Evolutionary conservation across 2,329 filamentous ascomycete genomes (phyloP), one percentile per base, ranked within the genome.

Genomic region (Ascosphaera apis): DNA sequence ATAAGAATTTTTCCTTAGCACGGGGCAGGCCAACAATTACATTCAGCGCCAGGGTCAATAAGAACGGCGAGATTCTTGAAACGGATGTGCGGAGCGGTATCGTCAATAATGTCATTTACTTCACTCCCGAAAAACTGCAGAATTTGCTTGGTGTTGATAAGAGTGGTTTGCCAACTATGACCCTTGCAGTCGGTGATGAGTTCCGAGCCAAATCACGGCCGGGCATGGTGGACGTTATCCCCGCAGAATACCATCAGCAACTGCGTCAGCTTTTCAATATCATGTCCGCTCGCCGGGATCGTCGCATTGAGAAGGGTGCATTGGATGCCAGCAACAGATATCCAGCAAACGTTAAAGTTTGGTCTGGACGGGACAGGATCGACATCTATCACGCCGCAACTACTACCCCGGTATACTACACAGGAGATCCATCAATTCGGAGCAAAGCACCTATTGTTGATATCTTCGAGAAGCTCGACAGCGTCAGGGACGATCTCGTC

Each of bases 21-120:
- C 49, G 50, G 4, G 52, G 64, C 31, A 58, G 67, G n/a, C 68
- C 69, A 2, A 63, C 63, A 11, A 50, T 76, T 21, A 75, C 71
- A 0, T 68, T 74, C 46, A 73, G 68, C 44, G 65, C 66, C 5
- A 63, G 62, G 39, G 47, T 75, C 30, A 58, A 68, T 40, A 42
- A 48, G 1, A 43, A 58, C 15, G 71, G 69, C 7, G 53, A 63
- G 3, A 57, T 68, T 3, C 44, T 71, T 2, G 68, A 72, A 21
- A 60, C 55, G 5, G 61, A 65, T 32, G 56, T 76, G 15, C 53
- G 53, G 23, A 58, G 65, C 21, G 69, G 69, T 1, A 60, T 53
- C 7, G 51, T 70, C 15, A 57, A 57, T 4, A 72, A 72, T 34
- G 62, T 73, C 1, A 50, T 66, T 13, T 58, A 55, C 17, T 43